Evolutionary conservation across 805 yeast genomes (phyloP), one percentile per base, ranked within the genome.

Genomic region (Wickerhamiella kazuoi): DNA sequence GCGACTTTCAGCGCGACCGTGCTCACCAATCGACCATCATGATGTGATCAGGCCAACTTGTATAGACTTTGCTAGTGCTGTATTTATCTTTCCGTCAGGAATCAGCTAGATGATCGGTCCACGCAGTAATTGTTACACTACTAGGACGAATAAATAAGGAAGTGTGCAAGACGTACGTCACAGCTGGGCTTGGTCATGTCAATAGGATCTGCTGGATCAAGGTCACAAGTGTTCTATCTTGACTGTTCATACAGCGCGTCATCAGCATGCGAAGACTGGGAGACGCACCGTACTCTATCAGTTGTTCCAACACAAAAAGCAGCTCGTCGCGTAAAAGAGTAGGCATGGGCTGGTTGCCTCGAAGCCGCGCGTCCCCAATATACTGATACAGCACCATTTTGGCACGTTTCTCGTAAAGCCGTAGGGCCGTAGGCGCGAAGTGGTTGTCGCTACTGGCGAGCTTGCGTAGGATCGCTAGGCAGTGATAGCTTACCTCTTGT

Each of bases 1-100:
- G 82, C 55, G 97, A 90, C 47, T 84, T 73, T 64, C 96, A 86
- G 58, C 65, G 80, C 47, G 83, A 79, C 24, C 31, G 94, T 73
- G 52, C 47, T 3, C 39, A 37, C 5, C 44, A 41, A n/a, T 33
- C 35, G 7, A n/a, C 9, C 26, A 23, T 23, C 26, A 23, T 23
- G 26, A 23, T 23, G 26, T 23, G 26, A 23, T 23, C 26, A 6
- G 11, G 26, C 11, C 26, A 23, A 23, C 11, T 7, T 23, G 6
- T 23, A 23, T 23, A 23, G 6, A 23, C 6, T 23, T 23, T 23
- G 11, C 11, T 7, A 7, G 26, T 6, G 26, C 9, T 7, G 26
- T 6, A 23, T 23, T 23, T 11, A 23, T 23, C 11, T 23, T 23
- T 23, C 26, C 9, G 6, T 23, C n/a, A n/a, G n/a, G n/a, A n/a